Percentiles rank a stretch among this genome's conserved stretches.
These are phyloP conservation scores for Nemania sp. DNA, from an alignment of 2,329 filamentous ascomycete species.

Conservation along the genomic window DNA sequence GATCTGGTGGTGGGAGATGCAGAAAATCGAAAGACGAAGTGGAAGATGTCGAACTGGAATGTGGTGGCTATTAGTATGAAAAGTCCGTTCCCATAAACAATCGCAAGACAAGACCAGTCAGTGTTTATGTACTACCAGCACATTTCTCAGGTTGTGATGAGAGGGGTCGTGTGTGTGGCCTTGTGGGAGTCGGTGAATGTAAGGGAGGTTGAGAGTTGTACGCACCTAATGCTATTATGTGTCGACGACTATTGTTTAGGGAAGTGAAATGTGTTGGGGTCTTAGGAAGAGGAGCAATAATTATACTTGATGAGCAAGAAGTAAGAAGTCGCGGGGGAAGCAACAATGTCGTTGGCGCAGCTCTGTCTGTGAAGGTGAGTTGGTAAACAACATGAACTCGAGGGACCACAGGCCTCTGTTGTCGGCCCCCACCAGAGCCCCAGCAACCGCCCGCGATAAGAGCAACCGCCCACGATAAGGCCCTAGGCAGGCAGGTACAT, in stretches of 20 bases:
- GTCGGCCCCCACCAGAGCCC: slow-evolving; percentile 31
- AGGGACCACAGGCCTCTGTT: slow-evolving; percentile 13
- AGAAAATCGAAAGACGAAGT: slow-evolving; percentile 25
- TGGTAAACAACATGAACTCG: slow-evolving; percentile 37
- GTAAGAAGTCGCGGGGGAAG: slow-evolving; percentile 18
- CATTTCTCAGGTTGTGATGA: neutral
- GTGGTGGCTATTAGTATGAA: slow-evolving; percentile 32
- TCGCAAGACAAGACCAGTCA: neutral
- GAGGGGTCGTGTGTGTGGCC: slow-evolving; percentile 1
- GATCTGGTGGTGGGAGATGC: slow-evolving; percentile 21
- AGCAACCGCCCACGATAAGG: no score
- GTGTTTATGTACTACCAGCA: neutral
- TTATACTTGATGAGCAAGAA: neutral
- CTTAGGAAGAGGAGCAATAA: slow-evolving; percentile 10
- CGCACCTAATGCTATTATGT: slow-evolving; percentile 20
- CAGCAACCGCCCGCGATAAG: slow-evolving; percentile 37
- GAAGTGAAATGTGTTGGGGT: neutral
- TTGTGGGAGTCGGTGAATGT: neutral
- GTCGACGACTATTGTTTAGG: slow-evolving; percentile 7
- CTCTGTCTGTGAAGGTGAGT: slow-evolving; percentile 3
- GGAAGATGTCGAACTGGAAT: slow-evolving; percentile 34
- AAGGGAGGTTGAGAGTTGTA: neutral
- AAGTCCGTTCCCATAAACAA: slow-evolving; percentile 14
- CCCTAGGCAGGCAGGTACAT: no score
- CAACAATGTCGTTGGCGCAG: slow-evolving; percentile 8